Percentiles rank a stretch among this genome's conserved stretches.
Evolutionary conservation across 306 rosid species (phyloP).

Genomic region (Sicyos baderoa): DNA sequence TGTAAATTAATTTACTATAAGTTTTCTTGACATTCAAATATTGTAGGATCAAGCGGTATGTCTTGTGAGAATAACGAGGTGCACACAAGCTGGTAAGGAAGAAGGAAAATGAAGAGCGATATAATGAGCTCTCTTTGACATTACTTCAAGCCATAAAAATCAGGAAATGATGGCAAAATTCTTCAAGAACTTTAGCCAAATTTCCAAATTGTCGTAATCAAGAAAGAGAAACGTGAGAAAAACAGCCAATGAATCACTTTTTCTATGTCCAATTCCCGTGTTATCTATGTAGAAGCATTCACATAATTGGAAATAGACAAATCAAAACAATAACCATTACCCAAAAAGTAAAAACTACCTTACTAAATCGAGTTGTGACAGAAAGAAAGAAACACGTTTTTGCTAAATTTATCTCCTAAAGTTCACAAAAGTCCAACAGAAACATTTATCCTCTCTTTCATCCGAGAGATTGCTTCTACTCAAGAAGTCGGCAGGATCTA

Average conservation of each 20-base stretch:
- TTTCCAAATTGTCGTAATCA: background rate
- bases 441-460: background rate
- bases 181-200: background rate
- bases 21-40: too few relatives aligned
- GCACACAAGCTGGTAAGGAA: background rate
- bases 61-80: too few relatives aligned
- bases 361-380: conserved; percentile 22
- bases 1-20: too few relatives aligned
- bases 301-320: conserved; percentile 28
- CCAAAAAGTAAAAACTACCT: conserved; percentile 3
- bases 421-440: background rate
- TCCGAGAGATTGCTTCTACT: conserved; percentile 16
- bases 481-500: background rate
- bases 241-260: background rate
- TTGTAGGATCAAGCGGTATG: too few relatives aligned
- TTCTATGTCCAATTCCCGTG: background rate
- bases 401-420: conserved; percentile 25
- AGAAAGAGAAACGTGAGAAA: background rate
- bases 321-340: conserved; percentile 9
- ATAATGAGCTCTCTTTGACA: background rate
- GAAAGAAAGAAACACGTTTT: conserved; percentile 21
- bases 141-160: background rate
- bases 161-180: background rate
- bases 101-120: background rate
- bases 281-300: conserved; percentile 21